These are phyloP conservation scores for Rosellinia necatrix DNA, from an alignment of 2,329 filamentous ascomycete species.

Conservation along the genomic window DNA sequence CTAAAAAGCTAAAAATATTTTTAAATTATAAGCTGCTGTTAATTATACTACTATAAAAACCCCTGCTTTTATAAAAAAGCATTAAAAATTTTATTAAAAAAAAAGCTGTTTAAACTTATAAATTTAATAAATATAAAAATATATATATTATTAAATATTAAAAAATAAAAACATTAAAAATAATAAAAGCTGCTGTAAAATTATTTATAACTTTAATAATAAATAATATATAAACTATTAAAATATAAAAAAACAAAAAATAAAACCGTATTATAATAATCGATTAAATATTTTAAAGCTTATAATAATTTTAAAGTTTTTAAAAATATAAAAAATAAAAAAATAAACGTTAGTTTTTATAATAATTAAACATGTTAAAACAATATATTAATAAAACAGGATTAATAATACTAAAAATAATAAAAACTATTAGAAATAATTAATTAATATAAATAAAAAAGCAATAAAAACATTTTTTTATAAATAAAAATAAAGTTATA, in stretches of 20 bases:
- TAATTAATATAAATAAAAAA: constrained; percentile 12
- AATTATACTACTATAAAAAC: constrained; percentile 1
- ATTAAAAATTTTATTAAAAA: constrained; percentile 1
- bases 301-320: neutral
- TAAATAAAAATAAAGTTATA: constrained; percentile 9
- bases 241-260: neutral
- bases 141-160: constrained; percentile 4
- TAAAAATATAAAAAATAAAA: neutral
- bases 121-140: constrained; percentile 3
- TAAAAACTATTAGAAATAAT: constrained; percentile 7
- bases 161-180: neutral
- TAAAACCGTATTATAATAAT: neutral
- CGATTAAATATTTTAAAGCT: neutral
- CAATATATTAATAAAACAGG: neutral
- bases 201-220: neutral
- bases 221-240: neutral
- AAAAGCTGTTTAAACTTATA: constrained; percentile 10
- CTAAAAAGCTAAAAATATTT: constrained; percentile 5
- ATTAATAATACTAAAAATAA: constrained; percentile 11
- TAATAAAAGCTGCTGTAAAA: constrained; percentile 1
- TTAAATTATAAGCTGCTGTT: constrained; percentile 9
- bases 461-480: constrained; percentile 4
- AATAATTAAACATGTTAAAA: constrained; percentile 5
- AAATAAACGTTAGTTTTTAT: neutral
- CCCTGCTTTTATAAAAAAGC: neutral